These are phyloP conservation scores for Jatropha curcas DNA, from an alignment of 345 rosid species.

Conservation along the genomic window DNA sequence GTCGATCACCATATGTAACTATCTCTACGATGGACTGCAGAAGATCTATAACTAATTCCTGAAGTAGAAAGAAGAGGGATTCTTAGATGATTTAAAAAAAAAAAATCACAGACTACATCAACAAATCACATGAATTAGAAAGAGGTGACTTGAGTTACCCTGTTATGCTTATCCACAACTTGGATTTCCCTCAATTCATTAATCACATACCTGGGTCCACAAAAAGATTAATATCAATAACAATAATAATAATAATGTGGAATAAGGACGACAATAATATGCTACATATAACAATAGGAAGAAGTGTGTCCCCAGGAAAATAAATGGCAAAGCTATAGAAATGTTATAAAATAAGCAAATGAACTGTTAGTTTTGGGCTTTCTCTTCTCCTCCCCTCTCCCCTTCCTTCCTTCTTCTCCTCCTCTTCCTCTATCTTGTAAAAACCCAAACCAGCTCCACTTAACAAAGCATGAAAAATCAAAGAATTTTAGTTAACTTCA, in stretches of 20 bases:
- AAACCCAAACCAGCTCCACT: neutral
- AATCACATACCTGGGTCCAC: constrained; percentile 39
- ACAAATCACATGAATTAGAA: neutral
- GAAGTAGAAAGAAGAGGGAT: constrained; percentile 14
- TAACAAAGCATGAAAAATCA: neutral
- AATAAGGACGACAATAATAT: neutral
- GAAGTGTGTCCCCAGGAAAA: neutral
- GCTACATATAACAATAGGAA: neutral
- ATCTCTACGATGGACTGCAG: constrained; percentile 65
- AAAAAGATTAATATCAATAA: constrained; percentile 3
- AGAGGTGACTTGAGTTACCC: constrained; percentile 34
- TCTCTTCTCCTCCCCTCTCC: neutral
- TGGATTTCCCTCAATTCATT: constrained; percentile 48
- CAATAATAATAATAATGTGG: neutral
- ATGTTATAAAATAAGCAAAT: neutral
- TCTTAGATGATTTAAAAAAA: constrained; percentile 4
- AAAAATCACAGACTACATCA: neutral
- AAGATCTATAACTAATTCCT: constrained; percentile 54
- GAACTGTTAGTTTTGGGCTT: neutral
- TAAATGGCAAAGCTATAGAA: neutral
- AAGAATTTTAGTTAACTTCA: neutral
- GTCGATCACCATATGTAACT: constrained; percentile 62
- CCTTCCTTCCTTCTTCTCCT: neutral
- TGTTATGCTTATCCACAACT: constrained; percentile 44
- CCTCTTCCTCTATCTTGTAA: neutral